Conservation (phyloP, 768 basidiomycete species). For the Porpolomopsis calyptriformis region DNA sequence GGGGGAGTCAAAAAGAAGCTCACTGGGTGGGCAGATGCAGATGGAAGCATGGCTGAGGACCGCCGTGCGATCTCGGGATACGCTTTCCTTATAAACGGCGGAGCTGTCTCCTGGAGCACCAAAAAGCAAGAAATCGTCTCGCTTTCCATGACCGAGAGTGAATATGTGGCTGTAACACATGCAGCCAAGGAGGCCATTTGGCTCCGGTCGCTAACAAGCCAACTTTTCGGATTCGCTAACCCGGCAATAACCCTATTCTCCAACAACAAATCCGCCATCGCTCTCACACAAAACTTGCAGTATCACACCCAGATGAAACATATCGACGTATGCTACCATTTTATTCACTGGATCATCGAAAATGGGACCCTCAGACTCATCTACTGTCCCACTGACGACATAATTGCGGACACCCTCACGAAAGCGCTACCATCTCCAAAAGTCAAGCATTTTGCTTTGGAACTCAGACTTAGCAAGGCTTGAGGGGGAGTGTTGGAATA, state of each 20-base stretch:
- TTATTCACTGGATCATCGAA: too few relatives aligned
- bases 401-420: too few relatives aligned
- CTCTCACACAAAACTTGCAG: too few relatives aligned
- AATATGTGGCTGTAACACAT: constrained; percentile 13
- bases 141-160: constrained; percentile 11
- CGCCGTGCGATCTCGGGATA: constrained; percentile 21
- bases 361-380: too few relatives aligned
- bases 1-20: constrained; percentile 11
- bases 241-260: constrained; percentile 1
- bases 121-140: constrained; percentile 15
- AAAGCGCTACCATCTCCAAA: too few relatives aligned
- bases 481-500: too few relatives aligned
- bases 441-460: too few relatives aligned
- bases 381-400: too few relatives aligned
- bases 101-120: constrained; percentile 19
- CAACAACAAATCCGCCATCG: too few relatives aligned
- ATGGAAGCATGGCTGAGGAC: constrained; percentile 13
- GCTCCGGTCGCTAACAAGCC: constrained; percentile 16
- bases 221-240: constrained; percentile 8
- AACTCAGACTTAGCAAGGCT: too few relatives aligned
- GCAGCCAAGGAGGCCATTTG: constrained; percentile 17
- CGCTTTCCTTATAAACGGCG: constrained; percentile 19
- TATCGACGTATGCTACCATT: too few relatives aligned
- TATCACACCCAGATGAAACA: too few relatives aligned
- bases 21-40: constrained; percentile 15